A percentile compares a stretch with the other conserved stretches of the same genome.
Conservation (phyloP, 2,329 filamentous ascomycete species). For the Fusarium multiceps region DNA sequence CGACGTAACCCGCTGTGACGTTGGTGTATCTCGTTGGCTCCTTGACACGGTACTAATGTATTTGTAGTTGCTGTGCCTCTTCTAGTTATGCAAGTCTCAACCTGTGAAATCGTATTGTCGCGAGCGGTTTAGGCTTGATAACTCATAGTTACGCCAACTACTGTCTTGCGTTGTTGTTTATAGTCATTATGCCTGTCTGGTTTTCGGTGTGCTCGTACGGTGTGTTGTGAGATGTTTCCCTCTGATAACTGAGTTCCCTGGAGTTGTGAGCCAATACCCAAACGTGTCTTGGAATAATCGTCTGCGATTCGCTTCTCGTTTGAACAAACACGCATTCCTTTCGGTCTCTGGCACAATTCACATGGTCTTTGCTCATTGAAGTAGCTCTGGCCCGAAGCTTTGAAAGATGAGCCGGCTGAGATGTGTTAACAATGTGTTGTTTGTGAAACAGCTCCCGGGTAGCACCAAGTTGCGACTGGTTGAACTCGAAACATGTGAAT, state of each 20-base stretch:
- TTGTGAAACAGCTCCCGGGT: constrained; percentile 36
- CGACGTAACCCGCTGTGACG: not conserved
- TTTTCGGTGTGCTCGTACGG: not conserved
- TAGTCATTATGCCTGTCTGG: constrained; percentile 3
- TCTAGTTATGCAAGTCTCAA: constrained; percentile 11
- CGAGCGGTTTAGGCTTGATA: constrained; percentile 14
- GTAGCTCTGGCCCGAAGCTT: not conserved
- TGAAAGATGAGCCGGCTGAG: not conserved
- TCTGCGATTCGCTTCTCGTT: not conserved
- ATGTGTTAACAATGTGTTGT: not conserved
- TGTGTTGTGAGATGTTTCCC: constrained; percentile 11
- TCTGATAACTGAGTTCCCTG: not conserved
- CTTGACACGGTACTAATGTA: not conserved
- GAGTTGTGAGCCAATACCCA: not conserved
- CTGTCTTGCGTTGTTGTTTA: constrained; percentile 1
- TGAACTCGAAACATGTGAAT: constrained; percentile 16
- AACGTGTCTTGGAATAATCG: not conserved
- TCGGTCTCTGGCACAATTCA: constrained; percentile 11
- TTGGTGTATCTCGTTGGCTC: not conserved
- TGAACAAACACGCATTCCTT: not conserved
- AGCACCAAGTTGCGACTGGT: constrained; percentile 34
- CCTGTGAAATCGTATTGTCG: constrained; percentile 5
- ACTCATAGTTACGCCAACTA: constrained; percentile 13
- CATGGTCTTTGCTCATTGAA: not conserved
- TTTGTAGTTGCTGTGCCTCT: constrained; percentile 7